Base-by-base conservation (phyloP, 768 basidiomycete genomes). In the Hygrophorus pudorinus region DNA sequence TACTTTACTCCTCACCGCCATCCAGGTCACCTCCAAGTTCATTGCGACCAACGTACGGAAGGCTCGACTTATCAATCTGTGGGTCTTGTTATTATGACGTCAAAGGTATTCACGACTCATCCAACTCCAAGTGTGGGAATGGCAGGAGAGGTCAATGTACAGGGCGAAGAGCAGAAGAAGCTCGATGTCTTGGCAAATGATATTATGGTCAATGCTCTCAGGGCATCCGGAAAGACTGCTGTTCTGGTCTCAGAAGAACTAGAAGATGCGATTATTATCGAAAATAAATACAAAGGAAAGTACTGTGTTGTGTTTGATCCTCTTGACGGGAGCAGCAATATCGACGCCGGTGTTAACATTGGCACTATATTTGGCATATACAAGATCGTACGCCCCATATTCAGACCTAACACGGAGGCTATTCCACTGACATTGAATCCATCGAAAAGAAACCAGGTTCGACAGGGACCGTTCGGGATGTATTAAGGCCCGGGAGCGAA, bases 301-400 rank as follows among this genome's bases (percentile, higher is more conserved):
- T 98, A 97, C 68, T 96, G 92, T 56, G 94, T 98, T 53, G 96
- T 98, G 2, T 99, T 99, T 55, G 96, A 99, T 65, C 96, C 96
- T 30, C 77, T 96, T 40, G 92, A 98, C 56, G 92, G 93, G 44
- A 86, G 82, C 59, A 89, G 85, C 70, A 96, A 96, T 68, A 97
- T 97, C 67, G 92, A 94, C 60, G 93, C 94, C 51, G 94, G 93
- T 77, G 93, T 94, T 42, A 96, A 96, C 65, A 93, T 96, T 59
- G 88, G 89, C 6, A 92, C 91, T 47, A 96, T 97, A 70, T 98
- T 99, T 62, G 94, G 96, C 38, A 82, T 99, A 51, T 99, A 98
- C 70, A 78, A 78, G 55, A 67, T 94, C 49, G 92, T 93, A 53
- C 51, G 90, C 75, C 18, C 33, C 27, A 16, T 32, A 42, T 10